These are phyloP conservation scores for Diaporthe destruens DNA, from an alignment of 2,329 filamentous ascomycete genomes.

Conservation along the genomic window DNA sequence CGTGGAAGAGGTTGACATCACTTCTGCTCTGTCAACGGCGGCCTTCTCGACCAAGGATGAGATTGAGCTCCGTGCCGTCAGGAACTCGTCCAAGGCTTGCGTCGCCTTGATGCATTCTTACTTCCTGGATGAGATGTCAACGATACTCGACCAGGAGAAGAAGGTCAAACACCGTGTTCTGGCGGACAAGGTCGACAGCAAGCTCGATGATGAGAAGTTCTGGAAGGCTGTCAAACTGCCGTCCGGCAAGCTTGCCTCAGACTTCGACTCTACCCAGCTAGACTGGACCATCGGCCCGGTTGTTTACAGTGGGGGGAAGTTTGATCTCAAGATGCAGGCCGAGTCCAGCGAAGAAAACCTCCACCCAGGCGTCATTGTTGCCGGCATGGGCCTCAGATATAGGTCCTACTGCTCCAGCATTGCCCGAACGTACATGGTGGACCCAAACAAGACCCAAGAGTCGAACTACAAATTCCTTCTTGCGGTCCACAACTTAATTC, in stretches of 20 bases:
- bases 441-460: slow-evolving; percentile 96
- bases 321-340: slow-evolving; percentile 85
- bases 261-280: slow-evolving; percentile 88
- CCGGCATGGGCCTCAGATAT: slow-evolving; percentile 91
- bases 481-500: slow-evolving; percentile 86
- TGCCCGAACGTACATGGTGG: slow-evolving; percentile 93
- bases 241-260: slow-evolving; percentile 82
- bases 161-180: slow-evolving; percentile 92
- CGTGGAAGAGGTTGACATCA: slow-evolving; percentile 88
- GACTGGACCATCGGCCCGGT: slow-evolving; percentile 95
- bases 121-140: slow-evolving; percentile 98
- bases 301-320: slow-evolving; percentile 95
- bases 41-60: slow-evolving; percentile 96
- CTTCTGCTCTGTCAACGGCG: slow-evolving; percentile 81
- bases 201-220: slow-evolving; percentile 93
- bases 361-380: slow-evolving; percentile 93
- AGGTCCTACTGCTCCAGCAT: slow-evolving; percentile 96
- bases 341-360: slow-evolving; percentile 85
- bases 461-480: slow-evolving; percentile 91
- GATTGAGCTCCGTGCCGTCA: slow-evolving; percentile 91
- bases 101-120: slow-evolving; percentile 96
- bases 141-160: slow-evolving; percentile 94
- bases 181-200: slow-evolving; percentile 88
- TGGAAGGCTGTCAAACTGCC: slow-evolving; percentile 84
- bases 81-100: slow-evolving; percentile 93